A percentile compares a stretch with the other conserved stretches of the same genome.
Conservation (phyloP, 129 eudicot species). For the Kitagawia praeruptora region DNA sequence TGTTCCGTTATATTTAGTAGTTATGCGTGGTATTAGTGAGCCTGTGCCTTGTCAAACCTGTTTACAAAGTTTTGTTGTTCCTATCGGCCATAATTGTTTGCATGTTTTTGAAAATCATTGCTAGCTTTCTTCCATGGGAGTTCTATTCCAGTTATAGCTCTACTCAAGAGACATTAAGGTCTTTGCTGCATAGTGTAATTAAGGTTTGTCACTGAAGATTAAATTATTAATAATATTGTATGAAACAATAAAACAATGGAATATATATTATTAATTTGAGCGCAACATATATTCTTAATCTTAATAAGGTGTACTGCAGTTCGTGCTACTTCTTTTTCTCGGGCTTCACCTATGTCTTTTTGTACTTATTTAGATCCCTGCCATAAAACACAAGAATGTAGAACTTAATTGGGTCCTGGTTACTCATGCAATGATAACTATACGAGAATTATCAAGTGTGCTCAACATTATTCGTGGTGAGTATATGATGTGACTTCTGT, state of each 20-base stretch:
- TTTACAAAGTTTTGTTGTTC: not conserved
- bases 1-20: not conserved
- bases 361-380: slow-evolving; percentile 55
- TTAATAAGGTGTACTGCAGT: not conserved
- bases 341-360: not conserved
- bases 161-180: slow-evolving; percentile 80
- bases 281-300: not conserved
- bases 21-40: not conserved
- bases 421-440: slow-evolving; percentile 85
- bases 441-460: slow-evolving; percentile 83
- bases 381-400: slow-evolving; percentile 56
- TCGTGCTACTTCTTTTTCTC: not conserved
- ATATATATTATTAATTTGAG: not conserved
- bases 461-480: slow-evolving; percentile 97
- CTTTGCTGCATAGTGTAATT: slow-evolving; percentile 90
- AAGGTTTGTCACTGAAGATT: slow-evolving; percentile 39
- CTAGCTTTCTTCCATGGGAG: slow-evolving; percentile 95
- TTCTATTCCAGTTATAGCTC: slow-evolving; percentile 73
- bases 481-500: slow-evolving; percentile 5
- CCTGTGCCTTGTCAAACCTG: not conserved
- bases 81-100: not conserved
- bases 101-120: slow-evolving; percentile 55
- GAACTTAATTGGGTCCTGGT: slow-evolving; percentile 96
- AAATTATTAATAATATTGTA: not conserved
- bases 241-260: not conserved